Base-by-base conservation (phyloP, 768 basidiomycete genomes). In the Xerocomellus amylosporus region DNA sequence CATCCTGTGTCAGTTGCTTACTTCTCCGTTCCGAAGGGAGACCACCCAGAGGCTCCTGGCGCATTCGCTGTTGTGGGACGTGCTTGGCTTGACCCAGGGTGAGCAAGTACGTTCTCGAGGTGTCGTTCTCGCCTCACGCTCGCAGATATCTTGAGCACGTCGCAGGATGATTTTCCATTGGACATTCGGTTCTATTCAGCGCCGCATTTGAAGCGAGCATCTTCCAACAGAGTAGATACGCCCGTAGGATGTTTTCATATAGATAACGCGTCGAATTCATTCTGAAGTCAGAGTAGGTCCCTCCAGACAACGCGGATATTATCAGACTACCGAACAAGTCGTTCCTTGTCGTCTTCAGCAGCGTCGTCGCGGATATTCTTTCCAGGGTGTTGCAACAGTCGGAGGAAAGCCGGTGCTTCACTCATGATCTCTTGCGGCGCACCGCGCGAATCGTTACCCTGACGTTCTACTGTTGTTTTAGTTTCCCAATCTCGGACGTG, bases 341-440 rank as follows among this genome's bases (percentile, higher is more conserved):
- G 24, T 77, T 78, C 44, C 61, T 84, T 8, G 71, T 79, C 5
- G 65, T 75, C 4, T 76, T 87, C 52, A 69, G 82, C 43, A 73
- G 75, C 33, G 68, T 79, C 33, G 62, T 82, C 22, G 63, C 80
- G 19, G 75, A 81, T 36, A 64, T 82, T 14, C 59, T 81, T 22
- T 67, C 74, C 30, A 73, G 71, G 46, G 65, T 76, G 2, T 53
- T 85, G 43, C 70, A 67, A 39, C 76, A 77, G 4, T 63, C 77
- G 1, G 65, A 79, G 13, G 72, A 74, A 40, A 76, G 74, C 13
- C 75, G 77, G 33, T 79, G 78, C 71, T 80, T 83, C 46, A 71
- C 84, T 9, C 62, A 67, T 15, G 82, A 86, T 59, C 59, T 83
- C 40, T 59, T 74, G 43, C 78, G 77, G 33, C 72, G 69, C 31